Percentiles rank a stretch among this genome's conserved stretches.
phyloP scores from a whole-genome alignment of 306 rosid genomes.

The Gastrolobium villosum region DNA sequence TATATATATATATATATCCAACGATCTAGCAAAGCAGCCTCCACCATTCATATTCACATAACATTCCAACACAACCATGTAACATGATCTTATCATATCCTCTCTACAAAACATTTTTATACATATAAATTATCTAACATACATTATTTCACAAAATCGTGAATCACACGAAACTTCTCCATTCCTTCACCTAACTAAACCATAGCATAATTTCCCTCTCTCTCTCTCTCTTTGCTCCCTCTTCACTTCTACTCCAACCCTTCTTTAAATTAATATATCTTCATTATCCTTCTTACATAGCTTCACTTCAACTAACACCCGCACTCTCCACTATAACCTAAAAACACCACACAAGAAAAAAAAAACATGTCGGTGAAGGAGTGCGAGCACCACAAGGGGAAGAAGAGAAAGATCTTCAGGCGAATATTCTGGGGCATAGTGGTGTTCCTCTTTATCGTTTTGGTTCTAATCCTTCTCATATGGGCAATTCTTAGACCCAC shows the following conservation, averaged over 20 bases:
- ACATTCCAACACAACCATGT: constrained; percentile 26
- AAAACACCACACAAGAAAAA: background rate
- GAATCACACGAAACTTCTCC: constrained; percentile 47
- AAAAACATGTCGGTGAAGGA: constrained; percentile 62
- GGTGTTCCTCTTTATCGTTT: constrained; percentile 65
- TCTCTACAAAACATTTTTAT: constrained; percentile 4
- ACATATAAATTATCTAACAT: background rate
- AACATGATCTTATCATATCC: constrained; percentile 49
- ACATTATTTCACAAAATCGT: constrained; percentile 8
- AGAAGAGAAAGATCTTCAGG: background rate
- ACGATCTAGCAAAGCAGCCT: constrained; percentile 29
- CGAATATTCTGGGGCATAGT: constrained; percentile 53
- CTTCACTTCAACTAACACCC: background rate
- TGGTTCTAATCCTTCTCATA: constrained; percentile 65
- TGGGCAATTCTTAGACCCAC: constrained; percentile 85
- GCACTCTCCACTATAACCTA: constrained; percentile 5
- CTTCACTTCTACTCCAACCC: background rate
- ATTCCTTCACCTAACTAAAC: background rate
- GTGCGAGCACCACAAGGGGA: constrained; percentile 66
- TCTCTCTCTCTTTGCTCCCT: background rate
- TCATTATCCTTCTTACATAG: background rate
- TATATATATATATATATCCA: background rate
- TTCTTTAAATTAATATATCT: background rate
- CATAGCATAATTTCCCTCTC: constrained; percentile 1
- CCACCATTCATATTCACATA: constrained; percentile 51